A percentile compares a stretch with the other conserved stretches of the same genome.
These are phyloP conservation scores for Piper longum DNA, from an alignment of 164 flowering plant species.

Conservation along the genomic window DNA sequence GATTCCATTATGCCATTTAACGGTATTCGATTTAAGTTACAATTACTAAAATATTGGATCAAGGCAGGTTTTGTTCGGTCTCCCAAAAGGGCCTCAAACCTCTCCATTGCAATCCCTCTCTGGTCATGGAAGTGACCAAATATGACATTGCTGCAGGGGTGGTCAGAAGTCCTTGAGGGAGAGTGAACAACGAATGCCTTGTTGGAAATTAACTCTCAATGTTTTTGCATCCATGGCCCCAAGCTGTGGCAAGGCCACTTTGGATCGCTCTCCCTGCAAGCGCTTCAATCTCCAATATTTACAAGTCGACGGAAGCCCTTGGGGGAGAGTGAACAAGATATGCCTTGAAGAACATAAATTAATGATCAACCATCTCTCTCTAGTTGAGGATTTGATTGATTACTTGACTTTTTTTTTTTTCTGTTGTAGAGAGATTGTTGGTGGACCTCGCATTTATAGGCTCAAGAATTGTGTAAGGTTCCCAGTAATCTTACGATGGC, in stretches of 20 bases:
- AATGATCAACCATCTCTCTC: no score
- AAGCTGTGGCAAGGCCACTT: neutral
- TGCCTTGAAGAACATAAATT: neutral
- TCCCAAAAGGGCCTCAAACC: neutral
- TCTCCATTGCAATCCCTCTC: neutral
- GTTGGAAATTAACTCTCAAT: neutral
- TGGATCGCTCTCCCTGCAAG: neutral
- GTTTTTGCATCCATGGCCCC: neutral
- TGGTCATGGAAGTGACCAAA: no score
- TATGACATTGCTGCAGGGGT: neutral
- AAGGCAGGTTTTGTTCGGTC: conserved; percentile 2
- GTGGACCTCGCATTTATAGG: neutral
- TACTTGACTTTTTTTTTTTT: no score
- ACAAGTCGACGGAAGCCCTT: neutral
- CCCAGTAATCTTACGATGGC: neutral
- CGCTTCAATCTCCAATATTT: neutral
- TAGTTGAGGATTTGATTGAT: neutral
- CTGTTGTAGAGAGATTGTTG: neutral
- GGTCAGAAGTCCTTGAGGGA: conserved; percentile 7
- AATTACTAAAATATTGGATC: neutral
- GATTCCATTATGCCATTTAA: no score
- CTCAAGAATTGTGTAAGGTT: neutral
- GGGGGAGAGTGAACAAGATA: neutral
- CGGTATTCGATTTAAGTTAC: no score
- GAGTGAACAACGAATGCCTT: conserved; percentile 4